These are phyloP conservation scores for Pseudohalonectria lignicola DNA, from an alignment of 2,329 filamentous ascomycete genomes.

Conservation along the genomic window DNA sequence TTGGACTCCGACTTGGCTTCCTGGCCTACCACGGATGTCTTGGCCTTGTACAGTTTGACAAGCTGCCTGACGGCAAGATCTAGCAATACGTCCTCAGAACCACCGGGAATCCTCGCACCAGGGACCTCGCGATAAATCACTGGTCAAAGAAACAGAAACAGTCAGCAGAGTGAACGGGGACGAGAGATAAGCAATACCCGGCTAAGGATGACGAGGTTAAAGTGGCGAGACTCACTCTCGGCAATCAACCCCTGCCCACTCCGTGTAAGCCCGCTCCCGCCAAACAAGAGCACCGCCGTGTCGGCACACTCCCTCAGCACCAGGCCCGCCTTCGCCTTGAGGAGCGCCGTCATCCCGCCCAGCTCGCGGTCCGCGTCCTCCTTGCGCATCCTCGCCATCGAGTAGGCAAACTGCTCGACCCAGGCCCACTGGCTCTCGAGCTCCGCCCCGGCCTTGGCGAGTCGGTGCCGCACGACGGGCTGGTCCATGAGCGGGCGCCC, in stretches of 20 bases:
- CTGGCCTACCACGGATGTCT: neutral
- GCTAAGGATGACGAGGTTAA: too few species aligned
- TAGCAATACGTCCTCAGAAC: conserved; percentile 62
- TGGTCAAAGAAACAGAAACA: conserved; percentile 13
- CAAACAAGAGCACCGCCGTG: conserved; percentile 59
- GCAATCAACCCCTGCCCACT: conserved; percentile 60
- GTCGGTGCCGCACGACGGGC: conserved; percentile 61
- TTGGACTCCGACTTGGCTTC: neutral
- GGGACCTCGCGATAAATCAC: conserved; percentile 55
- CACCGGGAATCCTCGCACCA: conserved; percentile 52
- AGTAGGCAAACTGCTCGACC: conserved; percentile 61
- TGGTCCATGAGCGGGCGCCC: conserved; percentile 54
- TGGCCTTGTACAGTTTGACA: conserved; percentile 37
- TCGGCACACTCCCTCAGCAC: conserved; percentile 63
- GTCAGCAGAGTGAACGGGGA: too few species aligned
- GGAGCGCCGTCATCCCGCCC: conserved; percentile 60
- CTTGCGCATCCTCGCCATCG: conserved; percentile 53
- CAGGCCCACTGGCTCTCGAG: conserved; percentile 63
- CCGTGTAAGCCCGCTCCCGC: conserved; percentile 61
- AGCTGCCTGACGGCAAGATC: conserved; percentile 60
- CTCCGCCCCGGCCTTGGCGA: conserved; percentile 58
- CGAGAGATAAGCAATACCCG: too few species aligned
- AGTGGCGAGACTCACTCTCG: conserved; percentile 50
- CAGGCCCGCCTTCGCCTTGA: conserved; percentile 62
- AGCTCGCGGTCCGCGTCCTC: conserved; percentile 51